Evolutionary conservation across 306 rosid species (phyloP).

Genomic region (Arachis hypogaea): DNA sequence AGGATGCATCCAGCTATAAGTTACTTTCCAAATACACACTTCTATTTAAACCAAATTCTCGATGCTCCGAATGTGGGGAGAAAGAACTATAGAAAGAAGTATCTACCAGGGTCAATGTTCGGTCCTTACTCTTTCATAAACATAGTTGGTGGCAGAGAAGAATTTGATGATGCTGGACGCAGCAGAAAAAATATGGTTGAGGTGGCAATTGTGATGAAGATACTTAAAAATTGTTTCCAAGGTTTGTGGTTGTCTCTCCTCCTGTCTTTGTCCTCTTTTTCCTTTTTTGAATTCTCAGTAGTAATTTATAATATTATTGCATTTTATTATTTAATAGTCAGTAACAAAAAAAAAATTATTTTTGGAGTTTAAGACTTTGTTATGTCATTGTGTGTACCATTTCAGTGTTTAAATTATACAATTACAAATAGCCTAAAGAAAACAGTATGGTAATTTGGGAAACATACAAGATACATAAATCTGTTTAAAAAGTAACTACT

Average conservation of each 20-base stretch:
- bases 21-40: constrained; percentile 64
- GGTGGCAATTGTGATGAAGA: constrained; percentile 61
- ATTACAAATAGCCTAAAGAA: background rate
- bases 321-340: background rate
- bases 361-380: background rate
- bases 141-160: constrained; percentile 69
- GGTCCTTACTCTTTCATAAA: constrained; percentile 82
- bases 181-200: constrained; percentile 75
- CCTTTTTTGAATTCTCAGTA: background rate
- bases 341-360: background rate
- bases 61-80: constrained; percentile 61
- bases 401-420: background rate
- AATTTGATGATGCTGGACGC: constrained; percentile 66
- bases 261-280: no score
- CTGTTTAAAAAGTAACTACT: background rate
- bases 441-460: background rate
- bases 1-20: constrained; percentile 88
- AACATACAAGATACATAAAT: background rate
- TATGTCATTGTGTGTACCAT: background rate
- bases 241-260: constrained; percentile 43
- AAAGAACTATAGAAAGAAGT: constrained; percentile 50
- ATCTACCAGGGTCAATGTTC: constrained; percentile 65
- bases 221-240: constrained; percentile 55
- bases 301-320: constrained; percentile 13
- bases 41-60: constrained; percentile 54